phyloP scores from a whole-genome alignment of 768 basidiomycete species.

The Mycena floridula region DNA sequence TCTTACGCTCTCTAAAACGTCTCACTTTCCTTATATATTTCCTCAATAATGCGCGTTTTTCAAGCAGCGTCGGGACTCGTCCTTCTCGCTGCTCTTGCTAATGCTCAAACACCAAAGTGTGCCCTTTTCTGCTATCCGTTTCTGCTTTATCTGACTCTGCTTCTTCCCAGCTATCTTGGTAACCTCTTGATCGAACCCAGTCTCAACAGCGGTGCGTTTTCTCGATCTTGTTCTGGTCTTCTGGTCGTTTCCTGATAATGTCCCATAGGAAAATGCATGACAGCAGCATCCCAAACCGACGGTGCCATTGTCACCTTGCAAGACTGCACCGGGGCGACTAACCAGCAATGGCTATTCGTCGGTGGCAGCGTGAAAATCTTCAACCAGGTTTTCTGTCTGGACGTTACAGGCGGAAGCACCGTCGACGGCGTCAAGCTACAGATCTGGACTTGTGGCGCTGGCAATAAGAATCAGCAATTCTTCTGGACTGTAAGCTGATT shows the following conservation, averaged over 20 bases:
- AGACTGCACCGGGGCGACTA: conserved; percentile 34
- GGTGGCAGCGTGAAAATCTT: conserved; percentile 36
- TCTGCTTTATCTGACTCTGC: neutral
- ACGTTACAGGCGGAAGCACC: conserved; percentile 35
- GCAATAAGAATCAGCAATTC: conserved; percentile 34
- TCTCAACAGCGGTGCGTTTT: conserved; percentile 32
- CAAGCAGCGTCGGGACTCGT: too few species aligned
- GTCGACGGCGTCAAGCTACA: conserved; percentile 43
- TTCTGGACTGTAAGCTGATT: conserved; percentile 16
- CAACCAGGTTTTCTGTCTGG: conserved; percentile 39
- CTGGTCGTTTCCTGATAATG: too few species aligned
- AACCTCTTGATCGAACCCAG: conserved; percentile 38
- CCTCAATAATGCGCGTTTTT: too few species aligned
- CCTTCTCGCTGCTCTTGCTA: conserved; percentile 12
- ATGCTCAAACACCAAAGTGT: conserved; percentile 20
- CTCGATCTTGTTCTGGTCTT: too few species aligned
- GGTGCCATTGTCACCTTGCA: conserved; percentile 43
- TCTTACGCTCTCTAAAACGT: too few species aligned
- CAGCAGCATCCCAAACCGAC: conserved; percentile 33
- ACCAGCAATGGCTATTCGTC: conserved; percentile 44
- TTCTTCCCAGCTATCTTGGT: conserved; percentile 29
- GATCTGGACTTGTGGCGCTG: conserved; percentile 39
- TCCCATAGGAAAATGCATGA: conserved; percentile 26
- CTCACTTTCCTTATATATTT: too few species aligned
- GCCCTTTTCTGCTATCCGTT: conserved; percentile 1